Conservation (phyloP, 2,329 filamentous ascomycete species). For the Capronia epimyces region DNA sequence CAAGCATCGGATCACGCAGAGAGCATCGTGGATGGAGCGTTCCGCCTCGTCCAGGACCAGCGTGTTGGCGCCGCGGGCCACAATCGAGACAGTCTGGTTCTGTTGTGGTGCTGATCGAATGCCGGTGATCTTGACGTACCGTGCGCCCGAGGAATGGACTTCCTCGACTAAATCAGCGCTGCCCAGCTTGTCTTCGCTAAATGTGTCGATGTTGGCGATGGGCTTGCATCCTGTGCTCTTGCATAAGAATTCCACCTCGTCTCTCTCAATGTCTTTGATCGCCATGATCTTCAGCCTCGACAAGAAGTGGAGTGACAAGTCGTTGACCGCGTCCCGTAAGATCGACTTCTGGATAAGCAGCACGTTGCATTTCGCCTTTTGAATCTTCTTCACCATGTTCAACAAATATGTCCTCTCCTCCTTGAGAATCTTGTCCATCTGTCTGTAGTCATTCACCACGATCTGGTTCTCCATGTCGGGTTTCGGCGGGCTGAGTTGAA, state of each 20-base stretch:
- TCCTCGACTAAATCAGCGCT: constrained; percentile 92
- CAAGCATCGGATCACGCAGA: constrained; percentile 92
- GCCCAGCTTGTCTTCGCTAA: constrained; percentile 96
- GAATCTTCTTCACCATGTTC: constrained; percentile 99
- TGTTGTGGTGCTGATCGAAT: constrained; percentile 60
- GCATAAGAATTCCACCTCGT: constrained; percentile 99
- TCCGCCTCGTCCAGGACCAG: constrained; percentile 96
- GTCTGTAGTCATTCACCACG: constrained; percentile 96
- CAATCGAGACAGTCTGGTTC: constrained; percentile 83
- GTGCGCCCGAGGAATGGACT: constrained; percentile 75
- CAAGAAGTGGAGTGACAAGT: constrained; percentile 93
- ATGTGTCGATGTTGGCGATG: constrained; percentile 95
- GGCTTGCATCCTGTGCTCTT: constrained; percentile 99
- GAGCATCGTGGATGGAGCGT: constrained; percentile 91
- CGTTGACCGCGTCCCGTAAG: constrained; percentile 93
- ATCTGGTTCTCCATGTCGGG: constrained; percentile 99
- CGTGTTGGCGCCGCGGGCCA: constrained; percentile 88
- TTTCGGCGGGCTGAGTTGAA: constrained; percentile 96
- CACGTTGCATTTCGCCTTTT: constrained; percentile 99
- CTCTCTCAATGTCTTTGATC: constrained; percentile 96
- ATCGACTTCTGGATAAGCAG: constrained; percentile 98
- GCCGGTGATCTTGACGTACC: constrained; percentile 91
- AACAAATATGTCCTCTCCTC: constrained; percentile 96
- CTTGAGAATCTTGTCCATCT: constrained; percentile 99
- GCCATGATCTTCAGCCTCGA: constrained; percentile 93